phyloP scores from a whole-genome alignment of 2,329 filamentous ascomycete species.

The Escovopsis sp. region DNA sequence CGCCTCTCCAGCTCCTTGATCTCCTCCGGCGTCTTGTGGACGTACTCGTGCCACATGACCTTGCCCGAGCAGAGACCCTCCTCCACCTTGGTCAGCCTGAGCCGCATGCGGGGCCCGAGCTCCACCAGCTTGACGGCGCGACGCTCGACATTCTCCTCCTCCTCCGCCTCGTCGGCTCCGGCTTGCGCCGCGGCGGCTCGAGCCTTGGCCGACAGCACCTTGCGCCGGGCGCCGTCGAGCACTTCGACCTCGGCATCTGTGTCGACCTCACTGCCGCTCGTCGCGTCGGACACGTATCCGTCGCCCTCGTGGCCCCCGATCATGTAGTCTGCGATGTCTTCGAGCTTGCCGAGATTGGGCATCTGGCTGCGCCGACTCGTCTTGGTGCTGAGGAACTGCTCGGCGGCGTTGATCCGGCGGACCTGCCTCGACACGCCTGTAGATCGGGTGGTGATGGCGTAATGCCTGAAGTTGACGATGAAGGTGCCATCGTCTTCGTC shows the following conservation, averaged over 20 bases:
- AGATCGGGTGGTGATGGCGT: slow-evolving; percentile 81
- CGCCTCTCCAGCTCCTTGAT: slow-evolving; percentile 63
- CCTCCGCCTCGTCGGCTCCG: slow-evolving; percentile 28
- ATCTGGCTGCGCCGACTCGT: slow-evolving; percentile 52
- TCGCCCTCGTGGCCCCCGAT: slow-evolving; percentile 63
- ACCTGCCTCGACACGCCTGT: slow-evolving; percentile 75
- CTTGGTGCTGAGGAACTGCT: slow-evolving; percentile 53
- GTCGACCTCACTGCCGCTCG: slow-evolving; percentile 80
- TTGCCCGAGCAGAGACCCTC: slow-evolving; percentile 82
- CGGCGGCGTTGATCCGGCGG: slow-evolving; percentile 69
- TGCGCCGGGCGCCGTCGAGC: slow-evolving; percentile 46
- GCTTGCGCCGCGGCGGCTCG: slow-evolving; percentile 25
- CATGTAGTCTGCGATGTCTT: slow-evolving; percentile 91
- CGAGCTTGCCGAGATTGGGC: slow-evolving; percentile 78
- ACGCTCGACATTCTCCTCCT: slow-evolving; percentile 54
- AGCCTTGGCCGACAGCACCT: slow-evolving; percentile 41
- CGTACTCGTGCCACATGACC: slow-evolving; percentile 94
- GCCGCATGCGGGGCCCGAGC: slow-evolving; percentile 74
- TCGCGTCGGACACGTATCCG: slow-evolving; percentile 71
- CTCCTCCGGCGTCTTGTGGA: slow-evolving; percentile 71
- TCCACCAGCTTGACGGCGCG: slow-evolving; percentile 85
- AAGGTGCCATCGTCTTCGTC: slow-evolving; percentile 53
- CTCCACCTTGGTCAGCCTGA: slow-evolving; percentile 89
- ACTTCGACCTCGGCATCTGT: slow-evolving; percentile 95
- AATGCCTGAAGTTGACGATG: slow-evolving; percentile 79